Evolutionary conservation across 1,284 basidiomycete genomes (phyloP).

Genomic region (Boletus semigastroideus): DNA sequence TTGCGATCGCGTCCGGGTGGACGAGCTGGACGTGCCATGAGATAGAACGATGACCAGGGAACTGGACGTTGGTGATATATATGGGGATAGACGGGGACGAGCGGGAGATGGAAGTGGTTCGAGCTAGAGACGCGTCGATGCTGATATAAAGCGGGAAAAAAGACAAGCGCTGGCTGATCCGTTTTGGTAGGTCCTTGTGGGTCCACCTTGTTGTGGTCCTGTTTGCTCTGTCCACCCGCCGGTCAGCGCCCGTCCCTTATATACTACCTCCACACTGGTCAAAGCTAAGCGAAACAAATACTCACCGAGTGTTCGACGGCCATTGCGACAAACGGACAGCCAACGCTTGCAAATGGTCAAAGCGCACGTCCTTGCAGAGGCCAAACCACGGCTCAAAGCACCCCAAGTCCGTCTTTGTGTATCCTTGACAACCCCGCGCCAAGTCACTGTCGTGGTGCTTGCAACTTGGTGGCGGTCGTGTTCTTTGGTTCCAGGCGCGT

Average conservation of each 20-base stretch:
- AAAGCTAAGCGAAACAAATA: constrained; percentile 1
- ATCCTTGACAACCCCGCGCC: not conserved
- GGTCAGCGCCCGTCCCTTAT: constrained; percentile 10
- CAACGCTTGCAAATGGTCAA: constrained; percentile 22
- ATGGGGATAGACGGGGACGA: constrained; percentile 3
- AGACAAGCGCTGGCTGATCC: constrained; percentile 17
- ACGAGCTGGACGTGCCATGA: constrained; percentile 23
- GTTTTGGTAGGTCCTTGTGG: constrained; percentile 37
- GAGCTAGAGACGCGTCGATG: constrained; percentile 28
- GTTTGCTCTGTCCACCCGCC: constrained; percentile 21
- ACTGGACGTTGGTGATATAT: not conserved
- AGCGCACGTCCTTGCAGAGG: constrained; percentile 1
- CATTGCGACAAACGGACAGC: constrained; percentile 17
- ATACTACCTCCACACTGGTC: constrained; percentile 12
- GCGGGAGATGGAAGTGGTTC: constrained; percentile 18
- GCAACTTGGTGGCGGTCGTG: constrained; percentile 2
- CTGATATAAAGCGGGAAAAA: constrained; percentile 23
- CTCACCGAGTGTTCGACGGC: constrained; percentile 17
- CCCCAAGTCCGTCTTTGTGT: not conserved
- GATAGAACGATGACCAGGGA: constrained; percentile 7
- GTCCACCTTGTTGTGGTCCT: constrained; percentile 34
- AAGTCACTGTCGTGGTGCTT: not conserved
- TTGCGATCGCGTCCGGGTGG: constrained; percentile 16
- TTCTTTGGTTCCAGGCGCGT: not conserved
- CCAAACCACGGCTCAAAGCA: not conserved